A percentile compares a stretch with the other conserved stretches of the same genome.
phyloP scores from a whole-genome alignment of 352 stramenopile genomes.

The Saprolegnia parasitica region DNA sequence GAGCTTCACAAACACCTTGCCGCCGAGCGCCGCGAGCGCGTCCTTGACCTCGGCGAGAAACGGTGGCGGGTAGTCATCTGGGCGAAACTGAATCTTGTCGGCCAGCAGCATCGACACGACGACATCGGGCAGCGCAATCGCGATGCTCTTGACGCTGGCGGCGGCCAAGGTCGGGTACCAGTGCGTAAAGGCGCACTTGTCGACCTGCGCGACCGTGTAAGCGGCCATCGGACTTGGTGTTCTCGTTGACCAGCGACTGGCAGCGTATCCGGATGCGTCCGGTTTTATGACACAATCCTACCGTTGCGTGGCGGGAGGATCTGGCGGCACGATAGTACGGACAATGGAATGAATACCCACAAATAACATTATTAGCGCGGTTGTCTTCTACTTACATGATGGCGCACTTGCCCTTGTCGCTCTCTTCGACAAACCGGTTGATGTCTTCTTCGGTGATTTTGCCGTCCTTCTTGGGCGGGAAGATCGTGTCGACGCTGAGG shows the following conservation, averaged over 20 bases:
- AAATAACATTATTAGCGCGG: not conserved
- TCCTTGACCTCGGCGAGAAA: conserved; percentile 55
- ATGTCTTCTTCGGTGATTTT: conserved; percentile 86
- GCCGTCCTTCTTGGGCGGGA: conserved; percentile 76
- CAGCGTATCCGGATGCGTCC: not conserved
- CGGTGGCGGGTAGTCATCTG: conserved; percentile 29
- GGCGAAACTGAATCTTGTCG: conserved; percentile 47
- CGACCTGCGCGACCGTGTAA: conserved; percentile 66
- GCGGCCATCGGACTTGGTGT: conserved; percentile 6
- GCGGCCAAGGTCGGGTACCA: conserved; percentile 63
- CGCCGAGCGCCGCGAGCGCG: conserved; percentile 56
- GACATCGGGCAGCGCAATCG: conserved; percentile 44
- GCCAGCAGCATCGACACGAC: conserved; percentile 63
- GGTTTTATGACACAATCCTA: not conserved
- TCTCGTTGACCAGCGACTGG: not conserved
- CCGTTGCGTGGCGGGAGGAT: too few species aligned
- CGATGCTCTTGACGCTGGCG: conserved; percentile 58
- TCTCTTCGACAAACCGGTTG: conserved; percentile 79
- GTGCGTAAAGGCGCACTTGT: conserved; percentile 69
- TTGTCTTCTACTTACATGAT: conserved; percentile 67
- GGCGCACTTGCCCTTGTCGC: conserved; percentile 69
- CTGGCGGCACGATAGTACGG: too few species aligned
- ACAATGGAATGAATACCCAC: too few species aligned
- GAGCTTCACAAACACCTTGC: conserved; percentile 84
- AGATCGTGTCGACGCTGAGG: conserved; percentile 77